Conservation (phyloP, 805 yeast species). For the Clavispora santaluciae region DNA sequence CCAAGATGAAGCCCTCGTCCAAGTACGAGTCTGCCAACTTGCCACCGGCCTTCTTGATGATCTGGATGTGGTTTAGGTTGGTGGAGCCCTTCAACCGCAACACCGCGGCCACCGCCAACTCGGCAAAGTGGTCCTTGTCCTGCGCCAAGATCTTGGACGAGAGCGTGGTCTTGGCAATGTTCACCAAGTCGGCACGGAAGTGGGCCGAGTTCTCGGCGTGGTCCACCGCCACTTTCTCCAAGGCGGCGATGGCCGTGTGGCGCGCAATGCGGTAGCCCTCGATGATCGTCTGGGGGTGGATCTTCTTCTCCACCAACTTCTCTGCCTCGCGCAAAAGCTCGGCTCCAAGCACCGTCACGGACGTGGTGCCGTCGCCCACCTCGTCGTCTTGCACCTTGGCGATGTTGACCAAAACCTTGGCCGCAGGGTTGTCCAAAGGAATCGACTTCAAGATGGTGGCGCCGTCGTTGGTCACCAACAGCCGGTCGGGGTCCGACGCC, state of each 20-base stretch:
- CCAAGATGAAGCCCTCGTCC: constrained; percentile 92
- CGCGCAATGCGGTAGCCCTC: constrained; percentile 92
- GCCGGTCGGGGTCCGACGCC: constrained; percentile 63
- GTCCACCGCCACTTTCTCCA: constrained; percentile 73
- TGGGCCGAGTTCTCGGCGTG: constrained; percentile 51
- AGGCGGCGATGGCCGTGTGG: constrained; percentile 76
- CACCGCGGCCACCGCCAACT: constrained; percentile 91
- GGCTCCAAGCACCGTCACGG: constrained; percentile 87
- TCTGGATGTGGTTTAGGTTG: constrained; percentile 86
- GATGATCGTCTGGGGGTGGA: constrained; percentile 96
- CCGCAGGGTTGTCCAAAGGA: constrained; percentile 96
- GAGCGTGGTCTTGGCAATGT: constrained; percentile 89
- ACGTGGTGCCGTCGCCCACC: constrained; percentile 98
- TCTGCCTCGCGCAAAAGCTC: constrained; percentile 94
- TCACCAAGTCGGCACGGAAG: constrained; percentile 72
- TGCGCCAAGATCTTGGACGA: constrained; percentile 93
- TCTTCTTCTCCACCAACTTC: constrained; percentile 81
- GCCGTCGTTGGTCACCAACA: constrained; percentile 94
- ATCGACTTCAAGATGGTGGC: constrained; percentile 93
- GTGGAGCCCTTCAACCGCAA: constrained; percentile 82
- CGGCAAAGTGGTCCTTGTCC: constrained; percentile 85
- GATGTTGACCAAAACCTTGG: constrained; percentile 89
- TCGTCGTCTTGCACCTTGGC: constrained; percentile 97
- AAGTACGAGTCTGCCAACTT: constrained; percentile 84
- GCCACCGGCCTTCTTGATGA: constrained; percentile 92